phyloP scores from a whole-genome alignment of 2,329 filamentous ascomycete species.

The Colletotrichum siamense region DNA sequence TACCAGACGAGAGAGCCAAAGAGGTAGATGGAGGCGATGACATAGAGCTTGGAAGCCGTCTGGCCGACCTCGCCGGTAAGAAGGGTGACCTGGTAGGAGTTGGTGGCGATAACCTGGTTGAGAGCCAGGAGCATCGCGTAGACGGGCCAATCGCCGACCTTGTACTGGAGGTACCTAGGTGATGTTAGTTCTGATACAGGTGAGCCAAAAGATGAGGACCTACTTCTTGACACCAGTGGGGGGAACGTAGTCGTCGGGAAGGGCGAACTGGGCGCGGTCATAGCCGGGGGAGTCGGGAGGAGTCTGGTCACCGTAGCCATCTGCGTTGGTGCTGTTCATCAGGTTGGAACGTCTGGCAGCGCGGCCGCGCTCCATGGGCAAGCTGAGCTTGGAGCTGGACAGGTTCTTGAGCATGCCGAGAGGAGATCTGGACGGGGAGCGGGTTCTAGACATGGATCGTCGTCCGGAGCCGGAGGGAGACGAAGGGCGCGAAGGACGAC shows the following conservation, averaged over 20 bases:
- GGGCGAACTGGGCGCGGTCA: slow-evolving; percentile 58
- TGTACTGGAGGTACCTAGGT: slow-evolving; percentile 46
- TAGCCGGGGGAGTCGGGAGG: slow-evolving; percentile 29
- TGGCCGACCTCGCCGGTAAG: slow-evolving; percentile 69
- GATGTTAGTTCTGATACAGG: background rate
- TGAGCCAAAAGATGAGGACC: background rate
- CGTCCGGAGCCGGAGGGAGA: slow-evolving; percentile 29
- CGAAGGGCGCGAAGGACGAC: slow-evolving; percentile 43
- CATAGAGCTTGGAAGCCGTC: slow-evolving; percentile 63
- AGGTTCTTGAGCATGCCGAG: slow-evolving; percentile 16
- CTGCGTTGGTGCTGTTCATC: slow-evolving; percentile 5
- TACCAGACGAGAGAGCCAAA: slow-evolving; percentile 66
- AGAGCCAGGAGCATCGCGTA: slow-evolving; percentile 67
- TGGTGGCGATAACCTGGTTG: slow-evolving; percentile 68
- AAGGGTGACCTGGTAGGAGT: slow-evolving; percentile 73
- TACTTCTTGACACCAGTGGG: slow-evolving; percentile 61
- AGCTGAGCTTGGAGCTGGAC: slow-evolving; percentile 14
- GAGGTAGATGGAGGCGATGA: slow-evolving; percentile 64
- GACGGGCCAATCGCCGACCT: slow-evolving; percentile 67
- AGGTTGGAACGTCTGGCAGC: background rate
- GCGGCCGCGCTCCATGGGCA: slow-evolving; percentile 13
- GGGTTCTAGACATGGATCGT: background rate
- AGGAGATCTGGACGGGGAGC: slow-evolving; percentile 8
- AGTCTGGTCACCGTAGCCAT: background rate
- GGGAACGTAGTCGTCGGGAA: slow-evolving; percentile 60